phyloP scores from a whole-genome alignment of 768 basidiomycete species.

The Leccinellum albellum region DNA sequence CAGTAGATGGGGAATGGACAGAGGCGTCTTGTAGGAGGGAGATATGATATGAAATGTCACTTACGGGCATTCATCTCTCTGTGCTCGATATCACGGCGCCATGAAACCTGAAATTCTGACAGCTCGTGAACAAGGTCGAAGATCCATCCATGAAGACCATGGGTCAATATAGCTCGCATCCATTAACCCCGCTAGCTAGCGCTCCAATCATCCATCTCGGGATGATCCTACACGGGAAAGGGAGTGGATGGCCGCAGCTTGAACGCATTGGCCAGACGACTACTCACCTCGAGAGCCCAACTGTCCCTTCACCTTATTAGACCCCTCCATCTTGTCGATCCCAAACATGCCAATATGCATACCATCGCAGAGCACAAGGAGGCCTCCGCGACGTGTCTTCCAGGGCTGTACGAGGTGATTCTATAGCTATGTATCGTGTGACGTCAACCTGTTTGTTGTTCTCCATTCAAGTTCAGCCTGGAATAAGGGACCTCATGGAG shows the following conservation, averaged over 20 bases:
- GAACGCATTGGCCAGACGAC: neutral
- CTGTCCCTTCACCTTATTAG: conserved; percentile 15
- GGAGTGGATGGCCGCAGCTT: conserved; percentile 10
- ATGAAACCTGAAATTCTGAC: no score
- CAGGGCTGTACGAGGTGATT: no score
- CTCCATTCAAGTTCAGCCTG: no score
- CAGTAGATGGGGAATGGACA: neutral
- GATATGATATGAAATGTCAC: neutral
- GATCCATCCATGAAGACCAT: no score
- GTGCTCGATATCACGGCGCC: neutral
- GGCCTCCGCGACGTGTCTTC: conserved; percentile 20
- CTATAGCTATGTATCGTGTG: no score
- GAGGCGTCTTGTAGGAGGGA: neutral
- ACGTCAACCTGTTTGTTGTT: no score
- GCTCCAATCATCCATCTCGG: neutral
- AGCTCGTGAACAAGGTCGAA: neutral
- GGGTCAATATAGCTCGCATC: neutral
- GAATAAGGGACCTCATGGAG: no score
- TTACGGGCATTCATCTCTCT: neutral
- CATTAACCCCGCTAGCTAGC: neutral
- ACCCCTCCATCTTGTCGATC: conserved; percentile 15
- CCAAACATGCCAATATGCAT: conserved; percentile 16
- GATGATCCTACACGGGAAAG: neutral
- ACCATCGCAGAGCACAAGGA: conserved; percentile 22
- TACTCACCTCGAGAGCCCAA: conserved; percentile 11